phyloP scores from a whole-genome alignment of 2,329 filamentous ascomycete species.

The Ceratocystis eucalypticola region DNA sequence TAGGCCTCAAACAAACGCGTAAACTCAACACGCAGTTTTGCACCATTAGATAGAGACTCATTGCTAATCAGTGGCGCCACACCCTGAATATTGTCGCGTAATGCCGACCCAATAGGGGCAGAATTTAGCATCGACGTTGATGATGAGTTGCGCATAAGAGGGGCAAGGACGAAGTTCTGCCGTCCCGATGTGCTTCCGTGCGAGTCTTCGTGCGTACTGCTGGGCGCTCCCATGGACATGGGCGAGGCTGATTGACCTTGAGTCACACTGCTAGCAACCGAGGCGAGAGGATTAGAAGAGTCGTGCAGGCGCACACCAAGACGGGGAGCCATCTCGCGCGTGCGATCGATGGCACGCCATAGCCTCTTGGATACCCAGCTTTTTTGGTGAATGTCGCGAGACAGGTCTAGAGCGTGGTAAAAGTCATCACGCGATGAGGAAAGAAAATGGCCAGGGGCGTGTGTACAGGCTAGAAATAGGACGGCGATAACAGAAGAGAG shows the following conservation, averaged over 20 bases:
- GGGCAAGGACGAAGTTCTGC: conserved; percentile 14
- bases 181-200: conserved; percentile 7
- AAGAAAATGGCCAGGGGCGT: conserved; percentile 60
- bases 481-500: conserved; percentile 61
- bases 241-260: neutral
- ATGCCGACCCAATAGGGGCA: conserved; percentile 1
- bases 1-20: conserved; percentile 34
- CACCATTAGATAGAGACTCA: conserved; percentile 30
- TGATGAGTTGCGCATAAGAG: conserved; percentile 3
- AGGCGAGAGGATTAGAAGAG: conserved; percentile 19
- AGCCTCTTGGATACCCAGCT: conserved; percentile 59
- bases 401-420: conserved; percentile 61
- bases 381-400: conserved; percentile 57
- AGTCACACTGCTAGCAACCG: conserved; percentile 1
- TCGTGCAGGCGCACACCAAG: conserved; percentile 40
- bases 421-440: conserved; percentile 58
- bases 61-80: conserved; percentile 13
- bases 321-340: conserved; percentile 58
- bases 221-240: neutral
- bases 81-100: conserved; percentile 19
- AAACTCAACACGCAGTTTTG: conserved; percentile 41
- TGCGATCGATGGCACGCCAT: conserved; percentile 56
- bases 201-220: conserved; percentile 11
- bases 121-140: conserved; percentile 15
- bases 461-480: conserved; percentile 61